phyloP scores from a whole-genome alignment of 2,329 filamentous ascomycete species.

The Akanthomyces lecanii region DNA sequence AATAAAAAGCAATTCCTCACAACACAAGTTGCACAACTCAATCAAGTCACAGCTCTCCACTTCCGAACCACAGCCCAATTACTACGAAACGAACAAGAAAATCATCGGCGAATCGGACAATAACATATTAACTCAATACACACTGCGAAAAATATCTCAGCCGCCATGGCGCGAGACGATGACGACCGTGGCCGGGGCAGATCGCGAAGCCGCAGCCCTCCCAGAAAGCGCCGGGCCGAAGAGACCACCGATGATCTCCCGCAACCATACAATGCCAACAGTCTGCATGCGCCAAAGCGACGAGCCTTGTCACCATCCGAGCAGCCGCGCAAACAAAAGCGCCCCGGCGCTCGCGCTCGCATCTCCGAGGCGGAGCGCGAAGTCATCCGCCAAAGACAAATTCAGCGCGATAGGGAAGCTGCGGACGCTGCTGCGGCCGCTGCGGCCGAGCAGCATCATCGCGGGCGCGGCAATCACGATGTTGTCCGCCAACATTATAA shows the following conservation, averaged over 20 bases:
- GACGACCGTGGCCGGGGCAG: background rate
- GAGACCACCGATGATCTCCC: slow-evolving; percentile 43
- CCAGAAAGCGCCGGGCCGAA: slow-evolving; percentile 29
- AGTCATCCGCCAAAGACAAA: slow-evolving; percentile 59
- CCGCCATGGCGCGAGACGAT: slow-evolving; percentile 18
- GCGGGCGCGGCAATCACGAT: slow-evolving; percentile 62
- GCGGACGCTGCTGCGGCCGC: slow-evolving; percentile 34
- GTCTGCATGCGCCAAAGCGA: slow-evolving; percentile 55
- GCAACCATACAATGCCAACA: slow-evolving; percentile 57
- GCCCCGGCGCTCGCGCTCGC: slow-evolving; percentile 62
- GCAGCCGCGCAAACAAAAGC: slow-evolving; percentile 61
- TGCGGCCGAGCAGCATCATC: slow-evolving; percentile 35
- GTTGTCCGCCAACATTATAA: slow-evolving; percentile 95
- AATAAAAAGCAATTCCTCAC: background rate
- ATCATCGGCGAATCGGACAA: background rate
- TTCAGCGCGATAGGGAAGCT: slow-evolving; percentile 49
- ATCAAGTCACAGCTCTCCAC: background rate
- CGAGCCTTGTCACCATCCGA: slow-evolving; percentile 52
- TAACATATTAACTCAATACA: background rate
- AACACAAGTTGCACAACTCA: background rate
- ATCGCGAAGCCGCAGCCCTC: slow-evolving; percentile 17
- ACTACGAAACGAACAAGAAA: background rate
- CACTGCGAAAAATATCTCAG: background rate
- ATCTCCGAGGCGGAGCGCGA: slow-evolving; percentile 65
- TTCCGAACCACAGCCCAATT: background rate